Percentiles rank a stretch among this genome's conserved stretches.
These are phyloP conservation scores for Fremontodendron californicum DNA, from an alignment of 345 rosid species.

Conservation along the genomic window DNA sequence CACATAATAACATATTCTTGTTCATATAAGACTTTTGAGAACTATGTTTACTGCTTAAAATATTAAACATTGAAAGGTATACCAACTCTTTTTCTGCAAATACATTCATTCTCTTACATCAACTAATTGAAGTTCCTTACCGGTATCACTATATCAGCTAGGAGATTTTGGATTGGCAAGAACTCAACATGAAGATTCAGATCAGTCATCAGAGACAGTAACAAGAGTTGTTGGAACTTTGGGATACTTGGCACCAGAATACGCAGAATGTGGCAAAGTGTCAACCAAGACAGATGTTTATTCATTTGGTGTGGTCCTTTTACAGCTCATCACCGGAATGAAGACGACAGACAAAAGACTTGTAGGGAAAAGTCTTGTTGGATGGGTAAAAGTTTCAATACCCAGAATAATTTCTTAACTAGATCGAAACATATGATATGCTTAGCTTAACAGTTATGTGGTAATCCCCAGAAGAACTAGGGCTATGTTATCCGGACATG, in stretches of 20 bases:
- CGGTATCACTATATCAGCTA: slow-evolving; percentile 29
- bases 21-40: background rate
- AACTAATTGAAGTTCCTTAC: background rate
- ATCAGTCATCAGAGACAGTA: slow-evolving; percentile 50
- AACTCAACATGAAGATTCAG: slow-evolving; percentile 37
- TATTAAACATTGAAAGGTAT: background rate
- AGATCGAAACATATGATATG: background rate
- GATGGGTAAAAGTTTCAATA: slow-evolving; percentile 46
- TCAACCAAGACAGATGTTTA: slow-evolving; percentile 68
- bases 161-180: slow-evolving; percentile 75
- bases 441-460: too few species aligned
- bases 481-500: too few species aligned
- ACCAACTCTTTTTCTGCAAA: background rate
- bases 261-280: slow-evolving; percentile 60
- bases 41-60: background rate
- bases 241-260: slow-evolving; percentile 54
- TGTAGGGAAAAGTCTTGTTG: slow-evolving; percentile 64
- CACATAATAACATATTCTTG: background rate
- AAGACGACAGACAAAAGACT: slow-evolving; percentile 53
- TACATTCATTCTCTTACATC: background rate
- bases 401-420: background rate
- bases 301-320: slow-evolving; percentile 58
- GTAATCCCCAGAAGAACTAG: too few species aligned
- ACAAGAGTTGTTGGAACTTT: slow-evolving; percentile 46
- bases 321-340: slow-evolving; percentile 62